Percentiles rank a stretch among this genome's conserved stretches.
These are phyloP conservation scores for Calonectria naviculata DNA, from an alignment of 2,329 filamentous ascomycete genomes.

Conservation along the genomic window DNA sequence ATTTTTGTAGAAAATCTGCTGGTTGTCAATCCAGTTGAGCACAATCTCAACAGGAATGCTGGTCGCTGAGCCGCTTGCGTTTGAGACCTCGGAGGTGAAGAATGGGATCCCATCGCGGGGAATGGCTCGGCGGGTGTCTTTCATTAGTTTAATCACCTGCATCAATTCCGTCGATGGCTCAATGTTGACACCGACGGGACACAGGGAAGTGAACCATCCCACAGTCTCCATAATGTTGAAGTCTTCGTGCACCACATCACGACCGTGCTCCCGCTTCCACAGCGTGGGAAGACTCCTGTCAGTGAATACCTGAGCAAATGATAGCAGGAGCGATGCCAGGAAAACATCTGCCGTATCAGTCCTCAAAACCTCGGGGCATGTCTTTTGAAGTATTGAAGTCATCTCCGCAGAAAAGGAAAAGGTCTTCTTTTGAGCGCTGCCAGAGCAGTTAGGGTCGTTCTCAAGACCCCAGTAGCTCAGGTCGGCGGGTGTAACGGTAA, in stretches of 20 bases:
- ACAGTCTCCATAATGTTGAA: conserved; percentile 67
- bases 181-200: conserved; percentile 59
- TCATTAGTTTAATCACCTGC: conserved; percentile 62
- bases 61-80: conserved; percentile 42
- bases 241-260: conserved; percentile 55
- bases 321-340: conserved; percentile 64
- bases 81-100: conserved; percentile 58
- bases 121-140: conserved; percentile 60
- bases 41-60: conserved; percentile 67
- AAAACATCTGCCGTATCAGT: conserved; percentile 66
- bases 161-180: conserved; percentile 60
- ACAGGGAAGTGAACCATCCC: conserved; percentile 70
- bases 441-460: conserved; percentile 56
- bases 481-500: conserved; percentile 52
- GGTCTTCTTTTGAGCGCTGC: conserved; percentile 52
- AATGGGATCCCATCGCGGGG: conserved; percentile 59
- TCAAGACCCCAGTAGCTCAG: conserved; percentile 61
- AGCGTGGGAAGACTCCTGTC: conserved; percentile 62
- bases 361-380: conserved; percentile 58
- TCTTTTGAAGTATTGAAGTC: conserved; percentile 54
- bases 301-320: conserved; percentile 66
- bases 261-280: conserved; percentile 65
- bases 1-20: conserved; percentile 59
- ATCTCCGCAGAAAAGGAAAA: conserved; percentile 57
- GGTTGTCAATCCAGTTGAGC: conserved; percentile 66